These are phyloP conservation scores for Liriodendron chinense DNA, from an alignment of 164 flowering plant species.

Conservation along the genomic window DNA sequence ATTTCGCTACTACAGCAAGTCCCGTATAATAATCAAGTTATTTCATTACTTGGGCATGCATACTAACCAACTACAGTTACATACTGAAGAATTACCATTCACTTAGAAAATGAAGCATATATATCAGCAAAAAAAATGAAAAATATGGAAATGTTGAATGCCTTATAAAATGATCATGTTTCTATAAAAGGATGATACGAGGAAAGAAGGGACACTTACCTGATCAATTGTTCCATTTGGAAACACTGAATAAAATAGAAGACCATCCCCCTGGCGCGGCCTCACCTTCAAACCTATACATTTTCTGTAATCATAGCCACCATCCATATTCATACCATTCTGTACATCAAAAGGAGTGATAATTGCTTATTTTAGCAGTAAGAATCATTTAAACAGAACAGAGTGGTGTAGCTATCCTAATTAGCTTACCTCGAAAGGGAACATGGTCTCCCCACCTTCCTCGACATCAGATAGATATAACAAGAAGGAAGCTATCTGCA, in stretches of 20 bases:
- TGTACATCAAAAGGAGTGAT: slow-evolving; percentile 25
- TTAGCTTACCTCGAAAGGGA: slow-evolving; percentile 19
- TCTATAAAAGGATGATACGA: background rate
- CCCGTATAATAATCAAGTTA: background rate
- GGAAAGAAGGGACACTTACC: slow-evolving; percentile 31
- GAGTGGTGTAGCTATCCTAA: background rate
- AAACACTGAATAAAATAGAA: slow-evolving; percentile 77
- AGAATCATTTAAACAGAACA: background rate
- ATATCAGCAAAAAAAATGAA: background rate
- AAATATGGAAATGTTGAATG: background rate
- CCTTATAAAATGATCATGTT: background rate
- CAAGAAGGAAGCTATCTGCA: slow-evolving; percentile 32
- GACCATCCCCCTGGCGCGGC: slow-evolving; percentile 87
- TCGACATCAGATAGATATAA: slow-evolving; percentile 18
- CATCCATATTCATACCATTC: slow-evolving; percentile 63
- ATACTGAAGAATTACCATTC: background rate
- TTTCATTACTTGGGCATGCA: too few relatives aligned
- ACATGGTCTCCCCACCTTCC: slow-evolving; percentile 17
- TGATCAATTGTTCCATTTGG: slow-evolving; percentile 84
- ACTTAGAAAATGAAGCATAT: background rate
- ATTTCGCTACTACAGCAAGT: background rate
- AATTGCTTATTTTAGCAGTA: slow-evolving; percentile 18
- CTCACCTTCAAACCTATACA: slow-evolving; percentile 89
- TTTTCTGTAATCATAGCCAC: slow-evolving; percentile 46
- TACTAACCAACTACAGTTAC: too few relatives aligned